Evolutionary conservation across 768 basidiomycete species (phyloP).

Genomic region (Suillus occidentalis): DNA sequence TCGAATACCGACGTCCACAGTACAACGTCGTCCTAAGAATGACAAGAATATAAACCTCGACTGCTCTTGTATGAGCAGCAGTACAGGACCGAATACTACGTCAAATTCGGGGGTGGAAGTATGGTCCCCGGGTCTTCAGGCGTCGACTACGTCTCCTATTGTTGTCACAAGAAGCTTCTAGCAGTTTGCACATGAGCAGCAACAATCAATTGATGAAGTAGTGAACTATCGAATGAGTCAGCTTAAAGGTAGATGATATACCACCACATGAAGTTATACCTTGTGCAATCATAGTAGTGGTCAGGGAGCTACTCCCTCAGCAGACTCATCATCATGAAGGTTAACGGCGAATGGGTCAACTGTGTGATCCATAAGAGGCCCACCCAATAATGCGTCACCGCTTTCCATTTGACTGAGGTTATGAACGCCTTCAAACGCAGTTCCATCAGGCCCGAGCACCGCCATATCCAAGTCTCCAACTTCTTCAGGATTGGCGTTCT

Average conservation of each 20-base stretch:
- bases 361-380: conserved; percentile 56
- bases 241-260: background rate
- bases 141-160: background rate
- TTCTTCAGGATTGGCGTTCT: conserved; percentile 27
- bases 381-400: conserved; percentile 56
- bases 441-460: conserved; percentile 63
- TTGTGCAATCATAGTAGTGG: background rate
- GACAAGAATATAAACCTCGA: background rate
- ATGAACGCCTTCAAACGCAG: conserved; percentile 51
- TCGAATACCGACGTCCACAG: background rate
- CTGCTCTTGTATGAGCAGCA: background rate
- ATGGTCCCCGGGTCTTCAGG: background rate
- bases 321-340: background rate
- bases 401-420: conserved; percentile 58
- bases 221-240: background rate
- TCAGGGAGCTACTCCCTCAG: background rate
- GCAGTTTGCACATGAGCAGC: background rate
- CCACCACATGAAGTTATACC: background rate
- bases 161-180: background rate
- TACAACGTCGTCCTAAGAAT: too few relatives aligned
- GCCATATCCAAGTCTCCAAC: conserved; percentile 63
- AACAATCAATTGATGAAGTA: background rate
- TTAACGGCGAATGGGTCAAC: conserved; percentile 56
- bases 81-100: background rate
- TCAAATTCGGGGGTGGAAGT: background rate